Conservation (phyloP, 2,329 filamentous ascomycete genomes). For the Talaromyces sp. region DNA sequence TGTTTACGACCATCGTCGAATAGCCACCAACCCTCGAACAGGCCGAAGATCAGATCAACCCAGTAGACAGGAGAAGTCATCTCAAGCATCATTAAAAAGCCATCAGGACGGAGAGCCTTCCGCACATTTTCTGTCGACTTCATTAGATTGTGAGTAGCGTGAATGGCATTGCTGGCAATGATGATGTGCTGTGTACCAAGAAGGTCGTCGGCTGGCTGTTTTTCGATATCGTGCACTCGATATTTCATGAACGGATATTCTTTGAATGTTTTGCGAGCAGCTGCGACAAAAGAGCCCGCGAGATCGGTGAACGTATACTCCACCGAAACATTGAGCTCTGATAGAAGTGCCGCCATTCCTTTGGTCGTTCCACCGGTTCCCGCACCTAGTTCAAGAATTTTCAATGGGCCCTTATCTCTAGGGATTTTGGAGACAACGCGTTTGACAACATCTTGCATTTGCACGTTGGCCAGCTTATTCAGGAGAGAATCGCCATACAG, state of each 20-base stretch:
- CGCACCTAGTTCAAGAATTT: conserved; percentile 41
- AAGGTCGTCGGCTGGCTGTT: conserved; percentile 16
- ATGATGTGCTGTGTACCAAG: conserved; percentile 25
- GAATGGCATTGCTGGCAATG: conserved; percentile 29
- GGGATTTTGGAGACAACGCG: conserved; percentile 3
- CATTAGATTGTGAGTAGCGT: conserved; percentile 23
- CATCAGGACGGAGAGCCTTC: conserved; percentile 33
- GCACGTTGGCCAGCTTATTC: conserved; percentile 17
- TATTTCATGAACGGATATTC: conserved; percentile 28
- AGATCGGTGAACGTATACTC: conserved; percentile 39
- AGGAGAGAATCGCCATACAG: conserved; percentile 28
- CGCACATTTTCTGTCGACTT: conserved; percentile 20
- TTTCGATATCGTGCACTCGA: conserved; percentile 25
- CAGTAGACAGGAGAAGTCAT: conserved; percentile 23
- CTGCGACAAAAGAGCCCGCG: conserved; percentile 28
- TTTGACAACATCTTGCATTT: conserved; percentile 16
- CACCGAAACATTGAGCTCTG: conserved; percentile 20
- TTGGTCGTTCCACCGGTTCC: conserved; percentile 41
- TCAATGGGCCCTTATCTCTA: conserved; percentile 17
- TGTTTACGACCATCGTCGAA: conserved; percentile 28
- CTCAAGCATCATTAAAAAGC: conserved; percentile 43
- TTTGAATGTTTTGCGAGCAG: conserved; percentile 25
- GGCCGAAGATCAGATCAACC: conserved; percentile 31
- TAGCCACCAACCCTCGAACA: conserved; percentile 38
- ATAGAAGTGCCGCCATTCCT: conserved; percentile 26